These are phyloP conservation scores for Calonectria crousiana DNA, from an alignment of 2,329 filamentous ascomycete species.

Conservation along the genomic window DNA sequence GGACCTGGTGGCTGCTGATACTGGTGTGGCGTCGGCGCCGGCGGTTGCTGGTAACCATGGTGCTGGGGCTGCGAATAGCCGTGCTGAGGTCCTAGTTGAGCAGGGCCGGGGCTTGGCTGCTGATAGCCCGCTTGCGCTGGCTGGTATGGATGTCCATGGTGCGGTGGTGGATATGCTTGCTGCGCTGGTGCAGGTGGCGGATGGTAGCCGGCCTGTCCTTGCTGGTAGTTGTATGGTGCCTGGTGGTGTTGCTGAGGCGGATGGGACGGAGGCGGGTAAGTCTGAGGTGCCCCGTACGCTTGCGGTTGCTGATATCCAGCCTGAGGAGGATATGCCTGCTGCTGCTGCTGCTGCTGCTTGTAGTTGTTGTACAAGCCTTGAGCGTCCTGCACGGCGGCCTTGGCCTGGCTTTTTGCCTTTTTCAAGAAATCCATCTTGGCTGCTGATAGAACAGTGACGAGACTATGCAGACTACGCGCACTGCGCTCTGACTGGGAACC, in stretches of 20 bases:
- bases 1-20: neutral
- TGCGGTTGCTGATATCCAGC: neutral
- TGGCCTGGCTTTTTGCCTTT: slow-evolving; percentile 19
- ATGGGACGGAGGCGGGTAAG: neutral
- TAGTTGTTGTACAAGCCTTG: slow-evolving; percentile 19
- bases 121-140: neutral
- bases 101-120: neutral
- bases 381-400: slow-evolving; percentile 18
- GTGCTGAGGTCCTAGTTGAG: neutral
- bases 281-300: neutral
- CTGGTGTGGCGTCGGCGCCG: neutral
- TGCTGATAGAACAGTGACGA: neutral
- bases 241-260: neutral
- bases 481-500: neutral
- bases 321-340: slow-evolving; percentile 6
- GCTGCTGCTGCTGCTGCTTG: neutral
- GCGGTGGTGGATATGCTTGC: neutral
- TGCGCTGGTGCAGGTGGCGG: neutral
- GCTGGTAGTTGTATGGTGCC: neutral
- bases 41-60: neutral
- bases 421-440: slow-evolving; percentile 17
- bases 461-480: no score
- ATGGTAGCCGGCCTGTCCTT: neutral
- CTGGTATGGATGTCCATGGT: neutral
- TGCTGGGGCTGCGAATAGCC: neutral